Percentiles rank a stretch among this genome's conserved stretches.
Evolutionary conservation across 331 rosid genomes (phyloP).

Genomic region (Saraca asoca): DNA sequence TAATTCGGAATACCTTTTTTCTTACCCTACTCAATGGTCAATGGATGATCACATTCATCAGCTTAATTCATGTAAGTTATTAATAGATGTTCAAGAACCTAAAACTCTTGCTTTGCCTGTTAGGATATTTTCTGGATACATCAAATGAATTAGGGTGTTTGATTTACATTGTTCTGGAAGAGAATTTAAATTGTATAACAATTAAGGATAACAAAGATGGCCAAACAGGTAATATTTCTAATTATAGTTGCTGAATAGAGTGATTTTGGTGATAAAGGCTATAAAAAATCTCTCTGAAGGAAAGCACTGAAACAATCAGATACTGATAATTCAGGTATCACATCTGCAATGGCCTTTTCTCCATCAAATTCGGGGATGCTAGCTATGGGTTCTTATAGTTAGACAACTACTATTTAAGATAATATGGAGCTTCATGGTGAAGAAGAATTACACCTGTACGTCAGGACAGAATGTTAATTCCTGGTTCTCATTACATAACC

Average conservation of each 20-base stretch:
- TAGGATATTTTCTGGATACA: conserved; percentile 96
- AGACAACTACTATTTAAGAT: conserved; percentile 83
- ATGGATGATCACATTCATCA: neutral
- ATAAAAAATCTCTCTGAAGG: no score
- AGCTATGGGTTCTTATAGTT: conserved; percentile 89
- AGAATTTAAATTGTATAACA: conserved; percentile 68
- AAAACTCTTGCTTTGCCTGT: conserved; percentile 32
- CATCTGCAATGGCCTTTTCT: conserved; percentile 86
- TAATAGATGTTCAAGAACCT: conserved; percentile 24
- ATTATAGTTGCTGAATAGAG: conserved; percentile 21
- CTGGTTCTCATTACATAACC: conserved; percentile 28
- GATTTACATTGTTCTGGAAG: conserved; percentile 96
- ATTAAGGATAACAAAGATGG: conserved; percentile 87
- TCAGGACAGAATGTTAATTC: conserved; percentile 36
- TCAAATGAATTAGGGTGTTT: conserved; percentile 84
- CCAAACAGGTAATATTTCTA: conserved; percentile 60
- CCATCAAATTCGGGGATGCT: conserved; percentile 83
- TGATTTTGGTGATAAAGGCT: conserved; percentile 2
- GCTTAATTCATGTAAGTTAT: conserved; percentile 12
- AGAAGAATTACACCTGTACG: conserved; percentile 95
- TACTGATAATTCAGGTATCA: conserved; percentile 57
- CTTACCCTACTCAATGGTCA: conserved; percentile 2
- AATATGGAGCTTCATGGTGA: conserved; percentile 96
- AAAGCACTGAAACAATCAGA: conserved; percentile 6
- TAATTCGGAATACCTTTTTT: conserved; percentile 21